A percentile compares a stretch with the other conserved stretches of the same genome.
Evolutionary conservation across 176 grass and related monocot genomes (phyloP).

Genomic region (Carex myosuroides): DNA sequence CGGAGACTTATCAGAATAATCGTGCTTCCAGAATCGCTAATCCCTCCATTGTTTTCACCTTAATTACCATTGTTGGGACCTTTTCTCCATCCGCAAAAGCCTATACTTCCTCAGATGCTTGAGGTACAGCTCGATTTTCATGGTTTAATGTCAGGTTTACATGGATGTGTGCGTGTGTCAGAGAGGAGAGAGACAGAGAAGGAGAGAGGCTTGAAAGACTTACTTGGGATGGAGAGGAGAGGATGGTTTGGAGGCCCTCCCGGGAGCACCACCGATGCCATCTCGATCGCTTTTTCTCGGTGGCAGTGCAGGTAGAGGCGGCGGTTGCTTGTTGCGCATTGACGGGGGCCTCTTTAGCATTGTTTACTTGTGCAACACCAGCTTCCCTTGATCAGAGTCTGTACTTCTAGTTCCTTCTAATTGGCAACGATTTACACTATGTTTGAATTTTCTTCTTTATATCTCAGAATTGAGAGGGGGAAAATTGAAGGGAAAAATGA

Average conservation of each 20-base stretch:
- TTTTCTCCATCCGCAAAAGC: background rate
- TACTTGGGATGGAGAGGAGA: conserved; percentile 28
- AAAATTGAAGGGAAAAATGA: background rate
- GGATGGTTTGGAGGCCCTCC: conserved; percentile 25
- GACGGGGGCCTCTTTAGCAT: background rate
- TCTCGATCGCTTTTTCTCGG: conserved; percentile 3
- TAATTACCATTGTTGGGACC: background rate
- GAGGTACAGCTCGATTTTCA: background rate
- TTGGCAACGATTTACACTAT: background rate
- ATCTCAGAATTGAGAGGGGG: background rate
- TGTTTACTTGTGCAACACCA: background rate
- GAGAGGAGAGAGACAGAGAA: background rate
- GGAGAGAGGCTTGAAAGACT: background rate
- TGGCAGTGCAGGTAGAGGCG: background rate
- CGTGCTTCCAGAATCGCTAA: background rate
- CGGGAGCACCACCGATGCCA: background rate
- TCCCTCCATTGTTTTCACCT: background rate
- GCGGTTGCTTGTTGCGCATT: background rate
- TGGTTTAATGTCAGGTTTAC: background rate
- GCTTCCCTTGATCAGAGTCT: background rate
- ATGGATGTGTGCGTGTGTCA: background rate
- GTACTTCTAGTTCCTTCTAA: conserved; percentile 1
- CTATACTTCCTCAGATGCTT: background rate
- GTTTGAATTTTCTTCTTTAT: background rate
- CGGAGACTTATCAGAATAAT: background rate